Percentiles rank a stretch among this genome's conserved stretches.
These are phyloP conservation scores for Pelargonium fulgidum DNA, from an alignment of 441 rosid species.

Conservation along the genomic window DNA sequence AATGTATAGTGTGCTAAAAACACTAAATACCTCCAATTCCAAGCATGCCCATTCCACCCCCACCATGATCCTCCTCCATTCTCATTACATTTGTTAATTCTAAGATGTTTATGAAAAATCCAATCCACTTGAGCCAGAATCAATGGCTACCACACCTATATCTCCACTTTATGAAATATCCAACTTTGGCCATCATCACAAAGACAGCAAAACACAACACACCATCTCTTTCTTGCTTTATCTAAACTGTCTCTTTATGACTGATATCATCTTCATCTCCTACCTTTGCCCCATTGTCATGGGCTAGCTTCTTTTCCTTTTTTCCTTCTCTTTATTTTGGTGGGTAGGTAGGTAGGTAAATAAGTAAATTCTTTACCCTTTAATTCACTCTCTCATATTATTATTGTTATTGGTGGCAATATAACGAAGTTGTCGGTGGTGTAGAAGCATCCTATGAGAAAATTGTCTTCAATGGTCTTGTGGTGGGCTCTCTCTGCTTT, in stretches of 20 bases:
- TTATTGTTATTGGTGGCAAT: too few relatives aligned
- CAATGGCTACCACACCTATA: not conserved
- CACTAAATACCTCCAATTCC: too few relatives aligned
- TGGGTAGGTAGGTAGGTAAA: conserved; percentile 2
- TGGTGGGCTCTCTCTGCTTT: conserved; percentile 6
- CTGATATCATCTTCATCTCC: not conserved
- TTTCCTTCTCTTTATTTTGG: not conserved
- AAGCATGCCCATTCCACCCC: too few relatives aligned
- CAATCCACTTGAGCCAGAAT: too few relatives aligned
- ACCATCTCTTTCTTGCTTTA: conserved; percentile 5
- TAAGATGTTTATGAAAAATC: too few relatives aligned
- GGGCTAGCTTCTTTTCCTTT: not conserved
- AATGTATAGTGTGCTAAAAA: too few relatives aligned
- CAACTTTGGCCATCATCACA: conserved; percentile 3
- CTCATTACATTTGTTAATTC: too few relatives aligned
- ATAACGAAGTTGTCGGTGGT: conserved; percentile 4
- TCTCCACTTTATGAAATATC: not conserved
- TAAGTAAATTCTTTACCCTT: not conserved
- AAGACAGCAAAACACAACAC: not conserved
- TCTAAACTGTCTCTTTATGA: conserved; percentile 7
- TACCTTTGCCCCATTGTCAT: conserved; percentile 4
- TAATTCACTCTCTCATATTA: not conserved
- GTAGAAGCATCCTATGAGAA: conserved; percentile 7
- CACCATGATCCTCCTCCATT: too few relatives aligned
- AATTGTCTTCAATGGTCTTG: not conserved